Base-by-base conservation (phyloP, 2,329 filamentous ascomycete genomes). In the Didymella keratinophila region DNA sequence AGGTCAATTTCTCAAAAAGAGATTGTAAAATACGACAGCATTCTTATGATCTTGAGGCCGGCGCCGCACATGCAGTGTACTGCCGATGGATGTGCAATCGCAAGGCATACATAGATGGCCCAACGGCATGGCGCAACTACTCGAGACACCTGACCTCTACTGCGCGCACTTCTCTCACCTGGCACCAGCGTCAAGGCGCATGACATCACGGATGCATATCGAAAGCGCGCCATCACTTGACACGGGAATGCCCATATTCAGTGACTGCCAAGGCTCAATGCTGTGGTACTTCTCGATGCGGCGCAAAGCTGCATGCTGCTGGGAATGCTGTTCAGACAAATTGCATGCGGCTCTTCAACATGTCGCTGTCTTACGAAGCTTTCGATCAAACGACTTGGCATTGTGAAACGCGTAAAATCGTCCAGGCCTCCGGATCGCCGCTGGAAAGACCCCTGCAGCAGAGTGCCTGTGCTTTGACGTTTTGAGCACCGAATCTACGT, bases 391-490 rank as follows among this genome's bases (percentile, higher is more conserved):
- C 45, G 41, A 42, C 50, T 58, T 58, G 56, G 56, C 56, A 54
- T 23, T 36, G 52, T 60, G 57, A 60, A 60, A 60, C 57, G 23
- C 43, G 52, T 60, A 42, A 39, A 60, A 20, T 55, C 57, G 48
- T 52, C 50, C 28, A 52, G 52, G 25, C 52, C n/a, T 47, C 16
- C 46, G 55, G 65, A 63, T 59, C 54, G 65, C 58, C 49, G 51
- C 56, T 45, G 46, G 44, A 49, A 21, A 21, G 37, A 57, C 49
- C 58, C 58, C 52, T 60, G 58, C 58, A 36, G 44, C 39, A 56
- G 63, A 50, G 52, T 56, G 51, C 57, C 39, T 52, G 56, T 68
- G 65, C 61, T 64, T 69, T 64, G 63, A 59, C 68, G 65, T 63
- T 69, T 66, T 62, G 61, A 62, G 50, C 41, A 42, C 56, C 57